Evolutionary conservation across 306 rosid species (phyloP).

Genomic region (Spatholobus suberectus): DNA sequence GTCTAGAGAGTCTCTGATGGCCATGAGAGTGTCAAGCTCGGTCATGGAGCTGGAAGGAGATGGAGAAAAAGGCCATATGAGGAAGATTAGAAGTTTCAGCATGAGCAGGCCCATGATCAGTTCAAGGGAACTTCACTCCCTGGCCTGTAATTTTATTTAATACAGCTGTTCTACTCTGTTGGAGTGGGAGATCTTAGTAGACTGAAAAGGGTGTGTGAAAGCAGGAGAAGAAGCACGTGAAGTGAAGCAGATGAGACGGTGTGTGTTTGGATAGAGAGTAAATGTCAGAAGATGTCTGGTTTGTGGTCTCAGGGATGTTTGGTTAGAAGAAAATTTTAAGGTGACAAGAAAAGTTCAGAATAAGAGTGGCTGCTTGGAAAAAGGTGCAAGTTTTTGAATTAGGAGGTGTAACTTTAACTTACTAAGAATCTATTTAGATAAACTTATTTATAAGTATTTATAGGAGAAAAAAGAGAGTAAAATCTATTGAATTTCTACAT

Average conservation of each 20-base stretch:
- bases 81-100: conserved; percentile 15
- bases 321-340: not conserved
- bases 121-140: not conserved
- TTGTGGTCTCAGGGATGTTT: not conserved
- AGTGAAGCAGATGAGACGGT: not conserved
- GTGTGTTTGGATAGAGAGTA: not conserved
- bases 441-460: too few relatives aligned
- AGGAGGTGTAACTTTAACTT: not conserved
- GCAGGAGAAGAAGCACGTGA: not conserved
- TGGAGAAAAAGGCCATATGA: conserved; percentile 17
- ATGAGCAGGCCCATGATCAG: conserved; percentile 27
- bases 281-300: not conserved
- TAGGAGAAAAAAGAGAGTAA: too few relatives aligned
- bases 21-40: conserved; percentile 69
- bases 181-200: not conserved
- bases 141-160: too few relatives aligned
- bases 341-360: not conserved
- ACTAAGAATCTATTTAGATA: too few relatives aligned
- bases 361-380: not conserved
- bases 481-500: too few relatives aligned
- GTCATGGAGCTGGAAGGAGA: conserved; percentile 27
- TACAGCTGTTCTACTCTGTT: not conserved
- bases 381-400: not conserved
- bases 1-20: conserved; percentile 73
- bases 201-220: not conserved